Base-by-base conservation (phyloP, 768 basidiomycete genomes). In the Coprinellus micaceus region DNA sequence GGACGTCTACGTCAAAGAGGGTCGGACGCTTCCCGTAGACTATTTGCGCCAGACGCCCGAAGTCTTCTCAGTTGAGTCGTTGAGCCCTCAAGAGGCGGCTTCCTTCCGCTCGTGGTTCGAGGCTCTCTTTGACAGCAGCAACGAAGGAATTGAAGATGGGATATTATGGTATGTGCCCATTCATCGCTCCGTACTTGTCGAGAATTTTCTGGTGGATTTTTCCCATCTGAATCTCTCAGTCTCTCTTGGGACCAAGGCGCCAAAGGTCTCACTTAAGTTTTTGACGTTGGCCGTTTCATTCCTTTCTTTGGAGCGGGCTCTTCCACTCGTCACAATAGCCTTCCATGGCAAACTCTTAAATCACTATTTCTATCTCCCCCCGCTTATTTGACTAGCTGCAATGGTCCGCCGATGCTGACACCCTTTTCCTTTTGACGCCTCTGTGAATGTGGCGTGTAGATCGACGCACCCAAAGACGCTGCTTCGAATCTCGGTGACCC, bases 61-160 rank as follows among this genome's bases (percentile, higher is more conserved):
- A 36, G 67, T 79, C 10, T 71, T 78, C 48, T 65, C 73, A 5
- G 28, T 68, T 0, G 75, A 79, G 9, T 72, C 74, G 21, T 67
- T 82, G 10, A 67, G 75, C 17, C 61, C 59, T 29, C 79, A 81
- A 49, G 80, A 82, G 39, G 63, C 69, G 37, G 58, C 59, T 40
- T 76, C 78, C 19, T 82, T 83, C 59, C 64, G 68, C 30, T 72
- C 76, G 9, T 93, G 91, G 91, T 83, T 78, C 61, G 90, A 89
- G 63, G 86, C 88, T 0, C 73, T 92, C 25, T 92, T 91, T 66
- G 89, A 91, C 64, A 83, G 74, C 48, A 75, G 74, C 57, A 90
- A 82, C 60, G 90, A 92, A 66, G 91, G 91, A 1, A 91, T 93
- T 25, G 91, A 92, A 60, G 91, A 93, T 63, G 84, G 80, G 13